phyloP scores from a whole-genome alignment of 2,329 filamentous ascomycete genomes.

The Tetracladium maxilliforme region DNA sequence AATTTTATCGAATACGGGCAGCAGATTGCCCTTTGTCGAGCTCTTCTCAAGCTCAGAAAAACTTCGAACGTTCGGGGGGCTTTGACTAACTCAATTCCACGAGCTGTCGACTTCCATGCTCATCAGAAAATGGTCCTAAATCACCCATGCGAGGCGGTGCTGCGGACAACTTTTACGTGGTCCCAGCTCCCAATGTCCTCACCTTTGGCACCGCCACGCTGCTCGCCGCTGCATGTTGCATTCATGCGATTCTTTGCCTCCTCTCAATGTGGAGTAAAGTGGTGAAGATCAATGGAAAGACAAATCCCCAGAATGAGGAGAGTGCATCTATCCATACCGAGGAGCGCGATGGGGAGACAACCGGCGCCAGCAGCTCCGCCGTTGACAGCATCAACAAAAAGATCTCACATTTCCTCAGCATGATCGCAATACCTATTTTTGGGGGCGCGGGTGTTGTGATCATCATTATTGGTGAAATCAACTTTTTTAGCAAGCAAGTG shows the following conservation, averaged over 20 bases:
- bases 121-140: conserved; percentile 25
- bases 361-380: conserved; percentile 31
- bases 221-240: conserved; percentile 47
- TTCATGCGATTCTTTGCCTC: conserved; percentile 47
- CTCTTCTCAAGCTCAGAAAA: no score
- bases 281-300: conserved; percentile 44
- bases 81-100: no score
- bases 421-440: conserved; percentile 43
- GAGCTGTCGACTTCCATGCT: conserved; percentile 32
- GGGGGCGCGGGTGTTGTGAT: conserved; percentile 41
- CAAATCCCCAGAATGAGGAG: conserved; percentile 11
- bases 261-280: conserved; percentile 51
- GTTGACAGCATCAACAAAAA: conserved; percentile 40
- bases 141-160: conserved; percentile 40
- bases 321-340: no score
- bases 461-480: conserved; percentile 45
- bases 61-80: no score
- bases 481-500: conserved; percentile 44
- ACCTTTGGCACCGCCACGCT: conserved; percentile 45
- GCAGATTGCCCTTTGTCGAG: no score
- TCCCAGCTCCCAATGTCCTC: conserved; percentile 38
- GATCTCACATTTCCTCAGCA: conserved; percentile 35
- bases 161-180: conserved; percentile 45
- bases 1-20: no score
- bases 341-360: conserved; percentile 33